A percentile compares a stretch with the other conserved stretches of the same genome.
phyloP scores from a whole-genome alignment of 768 basidiomycete genomes.

The Boletus rubropictus region DNA sequence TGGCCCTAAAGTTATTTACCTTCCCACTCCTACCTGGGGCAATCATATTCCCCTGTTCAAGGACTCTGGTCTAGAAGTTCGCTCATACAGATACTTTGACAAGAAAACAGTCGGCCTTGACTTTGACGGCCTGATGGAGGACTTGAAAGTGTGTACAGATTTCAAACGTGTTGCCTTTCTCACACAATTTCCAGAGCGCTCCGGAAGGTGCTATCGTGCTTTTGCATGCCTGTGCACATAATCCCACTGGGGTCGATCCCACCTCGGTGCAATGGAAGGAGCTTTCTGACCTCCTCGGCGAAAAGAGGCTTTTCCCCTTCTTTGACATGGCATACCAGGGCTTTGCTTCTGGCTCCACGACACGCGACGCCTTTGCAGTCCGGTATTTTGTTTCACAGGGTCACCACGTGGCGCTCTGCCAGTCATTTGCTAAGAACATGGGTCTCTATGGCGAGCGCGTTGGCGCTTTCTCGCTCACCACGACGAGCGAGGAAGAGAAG shows the following conservation, averaged over 20 bases:
- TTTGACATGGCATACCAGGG: slow-evolving; percentile 99
- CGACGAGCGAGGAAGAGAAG: slow-evolving; percentile 64
- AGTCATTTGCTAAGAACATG: slow-evolving; percentile 99
- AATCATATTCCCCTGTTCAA: slow-evolving; percentile 93
- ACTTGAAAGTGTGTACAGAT: slow-evolving; percentile 59
- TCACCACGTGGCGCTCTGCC: slow-evolving; percentile 85
- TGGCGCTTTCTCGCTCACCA: slow-evolving; percentile 88
- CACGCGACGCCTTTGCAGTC: slow-evolving; percentile 89
- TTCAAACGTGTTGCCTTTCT: slow-evolving; percentile 6
- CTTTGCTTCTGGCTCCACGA: slow-evolving; percentile 90
- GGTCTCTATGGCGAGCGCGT: slow-evolving; percentile 98
- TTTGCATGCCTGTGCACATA: slow-evolving; percentile 96
- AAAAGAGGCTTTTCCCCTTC: slow-evolving; percentile 92
- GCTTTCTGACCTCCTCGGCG: slow-evolving; percentile 81
- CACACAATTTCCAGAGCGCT: slow-evolving; percentile 40
- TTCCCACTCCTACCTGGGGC: slow-evolving; percentile 94
- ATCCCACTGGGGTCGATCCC: slow-evolving; percentile 97
- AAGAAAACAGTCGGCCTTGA: slow-evolving; percentile 88
- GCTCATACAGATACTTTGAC: slow-evolving; percentile 90
- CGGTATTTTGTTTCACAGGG: slow-evolving; percentile 89
- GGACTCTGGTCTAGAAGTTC: slow-evolving; percentile 92
- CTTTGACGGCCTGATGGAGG: slow-evolving; percentile 84
- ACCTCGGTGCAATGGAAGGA: slow-evolving; percentile 89
- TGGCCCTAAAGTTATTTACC: slow-evolving; percentile 80
- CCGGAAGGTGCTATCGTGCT: slow-evolving; percentile 81